Conservation (phyloP, 2,329 filamentous ascomycete genomes). For the Pseudogymnoascus sp. region DNA sequence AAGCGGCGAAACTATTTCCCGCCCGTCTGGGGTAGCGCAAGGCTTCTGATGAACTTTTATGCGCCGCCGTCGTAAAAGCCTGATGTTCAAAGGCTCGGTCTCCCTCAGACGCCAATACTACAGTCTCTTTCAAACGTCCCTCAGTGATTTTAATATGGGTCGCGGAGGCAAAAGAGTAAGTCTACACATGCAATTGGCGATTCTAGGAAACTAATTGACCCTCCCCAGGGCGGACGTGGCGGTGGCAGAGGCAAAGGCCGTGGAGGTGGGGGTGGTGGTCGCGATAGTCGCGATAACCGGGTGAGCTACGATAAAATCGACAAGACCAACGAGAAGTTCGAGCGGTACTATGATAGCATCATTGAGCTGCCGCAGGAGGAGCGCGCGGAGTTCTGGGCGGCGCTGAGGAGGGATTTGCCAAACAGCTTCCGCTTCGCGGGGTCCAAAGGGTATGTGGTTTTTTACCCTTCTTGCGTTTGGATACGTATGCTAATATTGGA, state of each 20-base stretch:
- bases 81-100: conserved; percentile 7
- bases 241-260: conserved; percentile 19
- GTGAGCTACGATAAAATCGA: conserved; percentile 48
- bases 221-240: conserved; percentile 14
- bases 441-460: conserved; percentile 64
- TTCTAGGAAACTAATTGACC: background rate
- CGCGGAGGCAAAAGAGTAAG: conserved; percentile 14
- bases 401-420: conserved; percentile 75
- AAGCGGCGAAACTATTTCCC: background rate
- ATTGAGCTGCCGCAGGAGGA: conserved; percentile 72
- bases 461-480: background rate
- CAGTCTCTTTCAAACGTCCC: background rate
- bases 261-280: conserved; percentile 31
- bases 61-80: conserved; percentile 5
- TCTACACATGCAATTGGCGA: background rate
- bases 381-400: conserved; percentile 72
- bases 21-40: conserved; percentile 6
- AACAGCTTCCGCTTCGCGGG: conserved; percentile 98
- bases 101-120: background rate
- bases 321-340: conserved; percentile 77
- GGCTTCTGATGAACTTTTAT: conserved; percentile 9
- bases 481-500: background rate
- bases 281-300: conserved; percentile 32
- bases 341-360: conserved; percentile 77
- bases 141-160: conserved; percentile 7